These are phyloP conservation scores for Jamesozyma hellenica DNA, from an alignment of 805 yeast species.

Conservation along the genomic window DNA sequence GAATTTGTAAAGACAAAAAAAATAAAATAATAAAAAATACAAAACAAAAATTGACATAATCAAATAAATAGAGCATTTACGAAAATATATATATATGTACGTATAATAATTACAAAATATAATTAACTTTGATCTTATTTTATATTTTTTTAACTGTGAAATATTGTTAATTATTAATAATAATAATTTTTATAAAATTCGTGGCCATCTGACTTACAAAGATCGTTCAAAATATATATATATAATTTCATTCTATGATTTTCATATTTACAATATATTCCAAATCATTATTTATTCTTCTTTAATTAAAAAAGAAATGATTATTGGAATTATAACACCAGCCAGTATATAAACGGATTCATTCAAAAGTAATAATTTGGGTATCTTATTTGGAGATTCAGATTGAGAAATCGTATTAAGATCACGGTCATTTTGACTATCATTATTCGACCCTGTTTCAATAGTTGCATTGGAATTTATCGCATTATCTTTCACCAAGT, in stretches of 20 bases:
- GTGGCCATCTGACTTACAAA: neutral
- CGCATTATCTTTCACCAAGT: neutral
- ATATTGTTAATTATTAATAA: no score
- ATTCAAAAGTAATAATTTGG: neutral
- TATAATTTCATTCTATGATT: no score
- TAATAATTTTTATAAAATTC: no score
- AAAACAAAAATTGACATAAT: no score
- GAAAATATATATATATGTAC: neutral
- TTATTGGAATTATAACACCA: constrained; percentile 23
- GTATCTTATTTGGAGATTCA: neutral
- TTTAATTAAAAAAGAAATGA: constrained; percentile 20
- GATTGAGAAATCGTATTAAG: neutral
- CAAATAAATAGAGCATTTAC: no score
- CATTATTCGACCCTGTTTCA: neutral
- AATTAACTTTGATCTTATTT: no score
- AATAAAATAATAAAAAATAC: no score
- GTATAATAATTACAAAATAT: neutral
- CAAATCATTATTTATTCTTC: constrained; percentile 6
- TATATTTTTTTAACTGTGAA: no score
- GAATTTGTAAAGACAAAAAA: no score
- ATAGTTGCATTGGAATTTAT: neutral
- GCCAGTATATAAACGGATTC: constrained; percentile 15
- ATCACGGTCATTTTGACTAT: neutral
- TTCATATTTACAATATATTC: neutral
- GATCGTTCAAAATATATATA: neutral